phyloP scores from a whole-genome alignment of 2,329 filamentous ascomycete species.

The Pestalotiopsis sp. region DNA sequence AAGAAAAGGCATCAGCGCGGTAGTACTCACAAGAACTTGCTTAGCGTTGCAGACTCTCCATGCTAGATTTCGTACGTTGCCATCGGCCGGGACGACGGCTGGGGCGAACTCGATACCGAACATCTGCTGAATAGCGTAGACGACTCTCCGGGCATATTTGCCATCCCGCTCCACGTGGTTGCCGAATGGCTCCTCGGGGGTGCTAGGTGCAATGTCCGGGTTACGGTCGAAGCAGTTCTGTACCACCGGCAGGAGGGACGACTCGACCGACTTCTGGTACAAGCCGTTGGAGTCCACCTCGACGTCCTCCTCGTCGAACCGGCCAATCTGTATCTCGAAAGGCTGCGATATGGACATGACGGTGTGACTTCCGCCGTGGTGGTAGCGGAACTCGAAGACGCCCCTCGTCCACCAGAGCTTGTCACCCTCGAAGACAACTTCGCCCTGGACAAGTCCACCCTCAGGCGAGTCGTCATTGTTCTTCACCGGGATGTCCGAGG shows the following conservation, averaged over 20 bases:
- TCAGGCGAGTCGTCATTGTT: slow-evolving; percentile 51
- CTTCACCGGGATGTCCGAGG: slow-evolving; percentile 63
- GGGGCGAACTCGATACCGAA: slow-evolving; percentile 95
- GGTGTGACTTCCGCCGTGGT: slow-evolving; percentile 89
- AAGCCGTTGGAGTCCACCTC: slow-evolving; percentile 60
- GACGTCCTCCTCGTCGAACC: slow-evolving; percentile 76
- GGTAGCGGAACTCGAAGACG: slow-evolving; percentile 95
- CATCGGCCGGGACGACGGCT: slow-evolving; percentile 89
- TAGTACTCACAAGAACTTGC: slow-evolving; percentile 76
- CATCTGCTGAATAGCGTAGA: slow-evolving; percentile 95
- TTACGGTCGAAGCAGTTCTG: slow-evolving; percentile 92
- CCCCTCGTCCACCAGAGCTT: slow-evolving; percentile 98
- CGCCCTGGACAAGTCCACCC: slow-evolving; percentile 69
- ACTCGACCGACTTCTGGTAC: slow-evolving; percentile 72
- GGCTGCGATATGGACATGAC: slow-evolving; percentile 93
- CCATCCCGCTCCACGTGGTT: slow-evolving; percentile 81
- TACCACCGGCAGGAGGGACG: slow-evolving; percentile 77
- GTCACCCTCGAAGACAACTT: slow-evolving; percentile 86
- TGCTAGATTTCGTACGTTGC: slow-evolving; percentile 84
- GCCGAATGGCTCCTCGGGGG: slow-evolving; percentile 80
- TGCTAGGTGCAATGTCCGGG: slow-evolving; percentile 83
- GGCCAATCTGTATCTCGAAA: slow-evolving; percentile 84
- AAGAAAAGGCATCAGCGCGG: neutral
- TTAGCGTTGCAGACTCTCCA: slow-evolving; percentile 97
- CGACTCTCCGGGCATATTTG: slow-evolving; percentile 86